A percentile compares a stretch with the other conserved stretches of the same genome.
Evolutionary conservation across 139 green algal genomes (phyloP).

Genomic region (Zygnema circumcarinatum): DNA sequence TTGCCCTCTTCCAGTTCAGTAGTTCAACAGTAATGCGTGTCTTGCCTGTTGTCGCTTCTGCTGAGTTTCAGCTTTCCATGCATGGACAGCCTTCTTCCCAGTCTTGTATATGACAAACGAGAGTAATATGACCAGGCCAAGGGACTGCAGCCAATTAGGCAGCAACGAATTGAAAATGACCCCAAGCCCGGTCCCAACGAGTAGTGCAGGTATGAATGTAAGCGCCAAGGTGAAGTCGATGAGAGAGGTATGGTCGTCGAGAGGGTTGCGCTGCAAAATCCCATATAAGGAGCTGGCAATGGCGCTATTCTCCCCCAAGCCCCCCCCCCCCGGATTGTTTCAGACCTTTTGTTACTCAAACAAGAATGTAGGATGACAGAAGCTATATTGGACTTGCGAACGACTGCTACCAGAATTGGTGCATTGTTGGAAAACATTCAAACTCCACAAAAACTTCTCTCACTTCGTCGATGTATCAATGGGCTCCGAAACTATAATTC

Average conservation of each 20-base stretch:
- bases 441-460: too few relatives aligned
- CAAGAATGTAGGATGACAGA: too few relatives aligned
- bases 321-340: too few relatives aligned
- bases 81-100: constrained; percentile 15
- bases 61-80: not conserved
- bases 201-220: constrained; percentile 44
- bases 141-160: constrained; percentile 32
- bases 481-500: too few relatives aligned
- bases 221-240: constrained; percentile 40
- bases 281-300: constrained; percentile 46
- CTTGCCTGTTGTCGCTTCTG: not conserved
- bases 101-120: constrained; percentile 40
- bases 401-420: too few relatives aligned
- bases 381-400: too few relatives aligned
- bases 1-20: too few relatives aligned
- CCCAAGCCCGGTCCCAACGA: constrained; percentile 27
- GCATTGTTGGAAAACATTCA: too few relatives aligned
- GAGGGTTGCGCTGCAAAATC: constrained; percentile 25
- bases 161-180: constrained; percentile 43
- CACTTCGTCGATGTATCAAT: too few relatives aligned
- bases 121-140: constrained; percentile 15
- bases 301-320: constrained; percentile 2
- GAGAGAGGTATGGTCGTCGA: not conserved
- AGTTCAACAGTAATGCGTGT: not conserved
- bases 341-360: too few relatives aligned